Conservation (phyloP, 2,329 filamentous ascomycete genomes). For the Metarhizium anisopliae region DNA sequence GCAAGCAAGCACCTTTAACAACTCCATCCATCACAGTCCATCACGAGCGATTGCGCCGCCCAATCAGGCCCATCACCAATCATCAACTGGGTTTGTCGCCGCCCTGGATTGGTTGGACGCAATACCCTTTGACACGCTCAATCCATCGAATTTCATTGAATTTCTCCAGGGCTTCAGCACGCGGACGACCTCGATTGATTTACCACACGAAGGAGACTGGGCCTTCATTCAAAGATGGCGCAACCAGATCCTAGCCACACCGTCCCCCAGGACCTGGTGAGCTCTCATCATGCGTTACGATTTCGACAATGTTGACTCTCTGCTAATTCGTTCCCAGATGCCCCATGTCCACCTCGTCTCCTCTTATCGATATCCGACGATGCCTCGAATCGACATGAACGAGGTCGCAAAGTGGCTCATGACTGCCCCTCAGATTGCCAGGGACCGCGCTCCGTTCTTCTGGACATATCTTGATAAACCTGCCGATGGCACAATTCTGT, state of each 20-base stretch:
- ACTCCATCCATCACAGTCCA: constrained; percentile 6
- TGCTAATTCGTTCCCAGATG: constrained; percentile 43
- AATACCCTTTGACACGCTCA: neutral
- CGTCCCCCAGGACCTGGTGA: constrained; percentile 33
- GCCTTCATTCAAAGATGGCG: constrained; percentile 23
- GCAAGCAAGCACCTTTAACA: constrained; percentile 5
- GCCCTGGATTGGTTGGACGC: neutral
- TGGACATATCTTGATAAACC: constrained; percentile 89
- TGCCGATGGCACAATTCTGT: constrained; percentile 68
- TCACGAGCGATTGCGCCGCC: constrained; percentile 9
- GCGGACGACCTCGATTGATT: neutral
- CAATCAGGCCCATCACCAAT: constrained; percentile 2
- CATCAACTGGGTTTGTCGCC: neutral
- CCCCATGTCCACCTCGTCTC: constrained; percentile 87
- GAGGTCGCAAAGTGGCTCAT: constrained; percentile 79
- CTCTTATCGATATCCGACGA: constrained; percentile 67
- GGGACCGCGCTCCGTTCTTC: constrained; percentile 76
- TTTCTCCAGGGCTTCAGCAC: neutral
- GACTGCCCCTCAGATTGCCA: constrained; percentile 75
- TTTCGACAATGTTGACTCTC: neutral
- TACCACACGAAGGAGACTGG: neutral
- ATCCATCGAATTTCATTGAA: neutral
- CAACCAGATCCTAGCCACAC: constrained; percentile 32
- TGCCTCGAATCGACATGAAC: constrained; percentile 60
- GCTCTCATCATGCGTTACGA: constrained; percentile 10